Evolutionary conservation across 495 filamentous ascomycete genomes (phyloP), one percentile per base, ranked within the genome.

Genomic region (Penicillium bialowiezense): DNA sequence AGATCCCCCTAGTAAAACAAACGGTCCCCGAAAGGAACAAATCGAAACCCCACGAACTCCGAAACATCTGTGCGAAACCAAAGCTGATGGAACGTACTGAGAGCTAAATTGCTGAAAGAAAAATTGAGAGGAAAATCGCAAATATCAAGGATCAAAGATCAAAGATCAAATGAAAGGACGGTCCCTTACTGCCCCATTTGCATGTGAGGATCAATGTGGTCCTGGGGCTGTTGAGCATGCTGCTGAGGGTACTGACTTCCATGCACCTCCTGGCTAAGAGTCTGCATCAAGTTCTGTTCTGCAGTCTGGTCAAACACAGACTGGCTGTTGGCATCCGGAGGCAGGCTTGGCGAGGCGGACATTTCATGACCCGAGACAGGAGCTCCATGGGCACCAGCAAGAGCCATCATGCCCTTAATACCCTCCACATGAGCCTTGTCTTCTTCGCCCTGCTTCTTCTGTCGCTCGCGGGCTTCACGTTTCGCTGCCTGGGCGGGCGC

Each of bases 401-500:
- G 69, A 2, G 77, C 73, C 72, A 88, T 80, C 57, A 91, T 84
- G 10, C 84, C 83, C 56, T 89, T 79, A 24, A 89, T 75, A 8
- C 84, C 83, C 48, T 89, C 77, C n/a, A 88, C 72, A 48, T 83
- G 83, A 3, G 84, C 84, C 55, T 83, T 81, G 46, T 90, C 85
- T 51, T 89, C 87, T 41, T 85, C 83, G 29, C 77, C 75, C 49
- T 82, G 80, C 53, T 82, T 73, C 51, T 81, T 80, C 35, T 82
- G 81, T 35, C 82, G 77, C 56, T 88, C 87, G 49, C 87, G 85
- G 3, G 87, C 88, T 64, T 91, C 88, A 20, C 87, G 87, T 48
- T 88, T 86, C 5, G 87, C 87, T 37, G 88, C 88, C 63, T 91
- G 87, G 18, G 77, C 83, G 1, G 89, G 90, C 0, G 88, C 91